Base-by-base conservation (phyloP, 2,329 filamentous ascomycete genomes). In the Neurospora sp. region DNA sequence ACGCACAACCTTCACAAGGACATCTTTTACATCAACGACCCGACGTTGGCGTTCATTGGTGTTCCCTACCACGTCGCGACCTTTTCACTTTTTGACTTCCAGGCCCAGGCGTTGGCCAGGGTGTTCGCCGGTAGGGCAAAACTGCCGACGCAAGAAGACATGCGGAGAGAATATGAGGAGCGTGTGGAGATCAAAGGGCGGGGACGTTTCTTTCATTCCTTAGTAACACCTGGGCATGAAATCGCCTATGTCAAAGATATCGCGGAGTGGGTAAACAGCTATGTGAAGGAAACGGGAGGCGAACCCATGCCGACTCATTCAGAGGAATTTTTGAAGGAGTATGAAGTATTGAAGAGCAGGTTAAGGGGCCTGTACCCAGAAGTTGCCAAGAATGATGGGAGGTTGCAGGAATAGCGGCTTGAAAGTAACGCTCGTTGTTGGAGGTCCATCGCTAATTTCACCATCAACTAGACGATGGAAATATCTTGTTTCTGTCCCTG, bases 31-130 rank as follows among this genome's bases (percentile, higher is more conserved):
- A 91, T 91, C 62, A 83, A 84, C 0, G 89, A 92, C 71, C 88
- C 89, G 0, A 86, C 87, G 0, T 80, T 92, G 0, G 80, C 83
- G 0, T 91, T 91, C 72, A 80, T 91, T 19, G 89, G 89, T 0
- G 85, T 89, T 0, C 88, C 88, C 0, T 91, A 88, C 74, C 86
- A 90, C 74, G 87, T 87, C 0, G 88, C 88, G 0, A 91, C 89
- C 0, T 92, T 91, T 74, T 88, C 87, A 0, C 80, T 91, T 0
- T 92, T 91, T 71, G 89, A 92, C 71, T 91, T 90, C 73, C 90
- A 92, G 75, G 88, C 88, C 0, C 86, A 89, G 72, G 84, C 83
- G 0, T 80, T 90, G 0, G 85, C 89, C 0, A 83, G 86, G 2
- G 84, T 89, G 0, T 82, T 89, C 4, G 80, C 85, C 0, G 87